Evolutionary conservation across 1,284 basidiomycete genomes (phyloP).

Genomic region (Phellopilus nigrolimitatus): DNA sequence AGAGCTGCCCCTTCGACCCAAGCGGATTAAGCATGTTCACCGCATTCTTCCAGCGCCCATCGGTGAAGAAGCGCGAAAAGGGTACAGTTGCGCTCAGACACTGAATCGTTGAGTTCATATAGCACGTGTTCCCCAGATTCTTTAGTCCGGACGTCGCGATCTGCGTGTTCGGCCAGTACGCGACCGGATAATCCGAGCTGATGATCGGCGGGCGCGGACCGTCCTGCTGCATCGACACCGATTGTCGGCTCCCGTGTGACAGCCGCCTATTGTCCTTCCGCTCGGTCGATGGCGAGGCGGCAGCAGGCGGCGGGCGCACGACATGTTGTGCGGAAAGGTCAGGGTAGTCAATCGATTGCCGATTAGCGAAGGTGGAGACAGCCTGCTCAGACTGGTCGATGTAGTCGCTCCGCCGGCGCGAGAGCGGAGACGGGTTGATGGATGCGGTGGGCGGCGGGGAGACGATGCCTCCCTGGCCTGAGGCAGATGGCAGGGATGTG

Average conservation of each 20-base stretch:
- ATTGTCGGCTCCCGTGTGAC: conserved; percentile 28
- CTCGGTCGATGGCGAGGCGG: conserved; percentile 61
- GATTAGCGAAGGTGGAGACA: conserved; percentile 45
- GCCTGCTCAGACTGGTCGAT: conserved; percentile 74
- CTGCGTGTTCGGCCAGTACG: conserved; percentile 75
- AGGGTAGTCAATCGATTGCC: conserved; percentile 75
- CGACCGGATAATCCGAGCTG: conserved; percentile 65
- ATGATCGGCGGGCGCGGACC: conserved; percentile 55
- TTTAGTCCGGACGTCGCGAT: conserved; percentile 86
- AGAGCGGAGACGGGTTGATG: conserved; percentile 63
- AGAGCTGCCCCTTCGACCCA: conserved; percentile 85
- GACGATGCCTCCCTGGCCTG: conserved; percentile 34
- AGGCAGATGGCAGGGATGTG: conserved; percentile 27
- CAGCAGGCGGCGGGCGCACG: conserved; percentile 72
- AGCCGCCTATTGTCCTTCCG: conserved; percentile 59
- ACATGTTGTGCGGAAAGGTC: conserved; percentile 57
- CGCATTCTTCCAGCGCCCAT: conserved; percentile 82
- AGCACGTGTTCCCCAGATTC: conserved; percentile 98
- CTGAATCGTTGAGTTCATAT: conserved; percentile 98
- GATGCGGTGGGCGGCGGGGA: conserved; percentile 76
- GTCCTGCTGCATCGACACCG: conserved; percentile 25
- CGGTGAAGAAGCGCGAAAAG: conserved; percentile 87
- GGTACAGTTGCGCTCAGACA: conserved; percentile 91
- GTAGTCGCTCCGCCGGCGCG: conserved; percentile 74
- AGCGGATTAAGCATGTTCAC: conserved; percentile 87